These are phyloP conservation scores for Alternaria brassicicola DNA, from an alignment of 2,329 filamentous ascomycete genomes.

Conservation along the genomic window DNA sequence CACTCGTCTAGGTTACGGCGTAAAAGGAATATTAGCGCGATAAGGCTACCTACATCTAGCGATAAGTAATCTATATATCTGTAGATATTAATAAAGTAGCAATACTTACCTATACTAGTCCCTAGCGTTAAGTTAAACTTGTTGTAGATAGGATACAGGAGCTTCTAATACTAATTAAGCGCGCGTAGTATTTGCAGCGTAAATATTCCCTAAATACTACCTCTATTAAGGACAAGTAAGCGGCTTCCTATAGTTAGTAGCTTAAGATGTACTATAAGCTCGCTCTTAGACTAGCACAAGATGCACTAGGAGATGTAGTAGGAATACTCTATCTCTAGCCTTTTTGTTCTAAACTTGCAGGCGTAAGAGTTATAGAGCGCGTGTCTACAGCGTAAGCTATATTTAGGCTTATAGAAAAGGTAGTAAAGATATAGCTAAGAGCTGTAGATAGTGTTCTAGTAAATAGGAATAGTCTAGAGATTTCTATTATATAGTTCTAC, in stretches of 20 bases:
- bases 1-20: conserved; percentile 8
- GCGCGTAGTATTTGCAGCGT: conserved; percentile 18
- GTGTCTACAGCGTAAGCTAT: conserved; percentile 16
- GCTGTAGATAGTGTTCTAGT: conserved; percentile 14
- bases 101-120: conserved; percentile 18
- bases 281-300: conserved; percentile 10
- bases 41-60: conserved; percentile 14
- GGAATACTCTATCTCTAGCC: conserved; percentile 14
- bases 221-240: conserved; percentile 22
- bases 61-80: neutral
- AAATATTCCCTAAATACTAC: conserved; percentile 16
- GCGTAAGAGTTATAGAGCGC: conserved; percentile 13
- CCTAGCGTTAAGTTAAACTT: conserved; percentile 21
- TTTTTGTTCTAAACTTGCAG: conserved; percentile 10
- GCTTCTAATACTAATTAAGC: conserved; percentile 12
- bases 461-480: conserved; percentile 6
- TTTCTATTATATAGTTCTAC: conserved; percentile 12
- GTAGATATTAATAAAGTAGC: neutral
- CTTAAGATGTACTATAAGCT: conserved; percentile 14
- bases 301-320: conserved; percentile 17
- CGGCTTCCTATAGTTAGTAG: conserved; percentile 17
- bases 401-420: conserved; percentile 13
- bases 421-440: conserved; percentile 15
- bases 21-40: conserved; percentile 24
- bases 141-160: conserved; percentile 24